phyloP scores from a whole-genome alignment of 2,329 filamentous ascomycete species.

The Trichoderma hamatum region DNA sequence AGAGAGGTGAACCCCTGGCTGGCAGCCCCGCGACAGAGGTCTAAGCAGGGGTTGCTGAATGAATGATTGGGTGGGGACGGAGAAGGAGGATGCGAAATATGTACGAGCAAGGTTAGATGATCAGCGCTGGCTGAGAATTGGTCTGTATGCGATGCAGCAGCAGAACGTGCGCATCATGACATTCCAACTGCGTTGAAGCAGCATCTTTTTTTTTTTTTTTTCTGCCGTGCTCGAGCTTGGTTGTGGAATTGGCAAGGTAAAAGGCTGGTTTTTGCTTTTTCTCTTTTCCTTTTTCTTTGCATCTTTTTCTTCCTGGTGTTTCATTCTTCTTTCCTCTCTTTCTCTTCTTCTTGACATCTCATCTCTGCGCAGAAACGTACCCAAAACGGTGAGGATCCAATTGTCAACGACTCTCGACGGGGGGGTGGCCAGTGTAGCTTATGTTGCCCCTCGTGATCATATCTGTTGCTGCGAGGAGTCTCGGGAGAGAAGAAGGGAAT shows the following conservation, averaged over 20 bases:
- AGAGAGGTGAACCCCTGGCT: conserved; percentile 33
- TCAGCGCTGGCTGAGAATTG: conserved; percentile 18
- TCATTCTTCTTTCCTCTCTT: neutral
- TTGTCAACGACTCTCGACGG: conserved; percentile 54
- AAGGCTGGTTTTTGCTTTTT: neutral
- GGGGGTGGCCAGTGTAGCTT: conserved; percentile 48
- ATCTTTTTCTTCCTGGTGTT: neutral
- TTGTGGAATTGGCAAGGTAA: neutral
- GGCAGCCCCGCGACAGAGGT: conserved; percentile 28
- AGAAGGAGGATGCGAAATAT: conserved; percentile 13
- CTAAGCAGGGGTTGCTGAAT: conserved; percentile 24
- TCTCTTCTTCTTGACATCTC: neutral
- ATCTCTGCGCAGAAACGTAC: conserved; percentile 37
- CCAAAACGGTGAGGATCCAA: conserved; percentile 42
- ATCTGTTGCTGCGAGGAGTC: conserved; percentile 37
- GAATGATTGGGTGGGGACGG: conserved; percentile 31
- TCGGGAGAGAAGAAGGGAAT: conserved; percentile 35
- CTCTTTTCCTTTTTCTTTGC: neutral
- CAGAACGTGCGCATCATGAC: conserved; percentile 9
- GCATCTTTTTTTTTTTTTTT: neutral
- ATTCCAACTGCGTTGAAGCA: neutral
- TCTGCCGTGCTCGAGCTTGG: neutral
- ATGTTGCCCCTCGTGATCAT: conserved; percentile 44
- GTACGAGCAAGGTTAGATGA: neutral
- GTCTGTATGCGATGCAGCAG: conserved; percentile 6